Conservation (phyloP, 495 filamentous ascomycete genomes). For the Venustampulla echinocandica region DNA sequence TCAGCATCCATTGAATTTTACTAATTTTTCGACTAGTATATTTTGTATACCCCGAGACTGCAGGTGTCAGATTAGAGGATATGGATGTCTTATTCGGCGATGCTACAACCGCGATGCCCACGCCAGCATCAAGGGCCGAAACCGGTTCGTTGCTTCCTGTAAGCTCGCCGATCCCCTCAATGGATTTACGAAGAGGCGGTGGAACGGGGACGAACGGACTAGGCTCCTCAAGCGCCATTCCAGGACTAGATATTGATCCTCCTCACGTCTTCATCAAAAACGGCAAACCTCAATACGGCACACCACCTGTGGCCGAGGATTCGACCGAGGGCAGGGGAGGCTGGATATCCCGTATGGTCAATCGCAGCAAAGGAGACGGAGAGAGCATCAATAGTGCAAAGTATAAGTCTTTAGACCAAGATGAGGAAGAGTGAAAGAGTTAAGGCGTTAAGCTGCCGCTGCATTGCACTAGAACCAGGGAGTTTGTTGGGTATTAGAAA, state of each 20-base stretch:
- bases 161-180: slow-evolving; percentile 66
- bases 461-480: not conserved
- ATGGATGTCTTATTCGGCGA: slow-evolving; percentile 92
- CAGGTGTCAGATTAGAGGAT: slow-evolving; percentile 88
- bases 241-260: slow-evolving; percentile 65
- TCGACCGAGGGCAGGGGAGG: slow-evolving; percentile 37
- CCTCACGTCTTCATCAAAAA: slow-evolving; percentile 43
- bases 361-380: slow-evolving; percentile 40
- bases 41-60: slow-evolving; percentile 94
- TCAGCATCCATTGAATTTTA: slow-evolving; percentile 18
- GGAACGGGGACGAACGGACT: slow-evolving; percentile 16
- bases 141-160: slow-evolving; percentile 63
- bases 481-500: slow-evolving; percentile 9
- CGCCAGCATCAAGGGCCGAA: slow-evolving; percentile 60
- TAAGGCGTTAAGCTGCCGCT: not conserved
- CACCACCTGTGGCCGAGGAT: slow-evolving; percentile 15
- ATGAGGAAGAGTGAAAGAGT: slow-evolving; percentile 37
- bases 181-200: slow-evolving; percentile 53
- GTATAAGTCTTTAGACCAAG: slow-evolving; percentile 59
- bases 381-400: slow-evolving; percentile 39
- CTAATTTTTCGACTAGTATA: slow-evolving; percentile 55
- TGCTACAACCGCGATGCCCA: slow-evolving; percentile 69
- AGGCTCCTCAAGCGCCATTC: slow-evolving; percentile 41
- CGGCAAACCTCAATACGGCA: slow-evolving; percentile 35
- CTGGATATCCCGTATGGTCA: slow-evolving; percentile 41